A percentile compares a stretch with the other conserved stretches of the same genome.
Conservation (phyloP, 306 rosid species). For the Casuarina equisetifolia region DNA sequence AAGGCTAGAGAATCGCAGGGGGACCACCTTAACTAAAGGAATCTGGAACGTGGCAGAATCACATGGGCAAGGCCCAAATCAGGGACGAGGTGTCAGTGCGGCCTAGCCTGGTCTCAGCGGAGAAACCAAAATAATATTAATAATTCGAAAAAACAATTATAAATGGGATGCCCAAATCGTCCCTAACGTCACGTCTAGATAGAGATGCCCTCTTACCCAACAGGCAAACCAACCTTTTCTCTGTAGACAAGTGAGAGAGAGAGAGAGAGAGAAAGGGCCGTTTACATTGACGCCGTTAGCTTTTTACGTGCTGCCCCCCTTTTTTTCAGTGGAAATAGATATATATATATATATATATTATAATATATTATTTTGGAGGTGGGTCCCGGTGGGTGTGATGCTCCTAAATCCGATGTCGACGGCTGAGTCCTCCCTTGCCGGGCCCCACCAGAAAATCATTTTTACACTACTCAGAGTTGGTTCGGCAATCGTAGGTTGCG, state of each 20-base stretch:
- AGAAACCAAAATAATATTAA: neutral
- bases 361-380: neutral
- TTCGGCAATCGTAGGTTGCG: neutral
- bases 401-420: conserved; percentile 60
- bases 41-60: conserved; percentile 42
- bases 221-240: neutral
- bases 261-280: neutral
- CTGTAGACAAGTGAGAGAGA: neutral
- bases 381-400: conserved; percentile 46
- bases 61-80: conserved; percentile 37
- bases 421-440: conserved; percentile 46
- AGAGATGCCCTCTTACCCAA: conserved; percentile 19
- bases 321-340: neutral
- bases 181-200: conserved; percentile 38
- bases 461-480: neutral
- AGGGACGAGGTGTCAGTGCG: conserved; percentile 24
- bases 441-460: conserved; percentile 4
- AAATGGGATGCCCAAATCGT: conserved; percentile 6
- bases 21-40: conserved; percentile 15
- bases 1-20: neutral
- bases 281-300: conserved; percentile 25
- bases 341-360: neutral
- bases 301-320: conserved; percentile 21
- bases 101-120: conserved; percentile 8
- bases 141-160: neutral